phyloP scores from a whole-genome alignment of 202 grass and related monocot genomes.

The Cymbopogon flexuosus region DNA sequence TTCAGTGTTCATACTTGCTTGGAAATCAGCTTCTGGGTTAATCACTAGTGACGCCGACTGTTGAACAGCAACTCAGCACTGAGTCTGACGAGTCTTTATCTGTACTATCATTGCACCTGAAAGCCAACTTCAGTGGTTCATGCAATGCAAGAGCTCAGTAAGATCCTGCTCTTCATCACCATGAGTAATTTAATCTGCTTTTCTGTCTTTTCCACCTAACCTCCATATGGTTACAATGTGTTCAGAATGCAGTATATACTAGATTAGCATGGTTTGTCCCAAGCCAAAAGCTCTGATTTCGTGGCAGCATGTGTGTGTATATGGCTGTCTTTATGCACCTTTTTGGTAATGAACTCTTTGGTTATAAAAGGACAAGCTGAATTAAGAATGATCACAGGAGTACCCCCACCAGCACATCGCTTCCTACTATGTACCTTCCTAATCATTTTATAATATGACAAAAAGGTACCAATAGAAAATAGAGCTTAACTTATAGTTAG shows the following conservation, averaged over 20 bases:
- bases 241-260: background rate
- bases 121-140: slow-evolving; percentile 9
- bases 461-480: background rate
- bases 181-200: background rate
- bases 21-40: background rate
- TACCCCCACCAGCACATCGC: background rate
- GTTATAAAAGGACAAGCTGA: background rate
- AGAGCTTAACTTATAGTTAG: background rate
- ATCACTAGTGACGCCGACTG: background rate
- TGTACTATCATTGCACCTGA: background rate
- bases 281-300: background rate
- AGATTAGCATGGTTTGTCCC: background rate
- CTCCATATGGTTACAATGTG: background rate
- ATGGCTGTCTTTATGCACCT: background rate
- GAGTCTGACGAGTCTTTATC: slow-evolving; percentile 1
- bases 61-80: background rate
- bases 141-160: background rate
- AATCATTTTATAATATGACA: background rate
- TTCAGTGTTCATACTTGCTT: background rate
- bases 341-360: background rate
- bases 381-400: background rate
- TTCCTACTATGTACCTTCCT: background rate
- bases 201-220: slow-evolving; percentile 8
- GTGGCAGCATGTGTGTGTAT: background rate
- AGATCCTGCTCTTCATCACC: background rate